phyloP scores from a whole-genome alignment of 208 protist species.

The Borovskyia barvae region DNA sequence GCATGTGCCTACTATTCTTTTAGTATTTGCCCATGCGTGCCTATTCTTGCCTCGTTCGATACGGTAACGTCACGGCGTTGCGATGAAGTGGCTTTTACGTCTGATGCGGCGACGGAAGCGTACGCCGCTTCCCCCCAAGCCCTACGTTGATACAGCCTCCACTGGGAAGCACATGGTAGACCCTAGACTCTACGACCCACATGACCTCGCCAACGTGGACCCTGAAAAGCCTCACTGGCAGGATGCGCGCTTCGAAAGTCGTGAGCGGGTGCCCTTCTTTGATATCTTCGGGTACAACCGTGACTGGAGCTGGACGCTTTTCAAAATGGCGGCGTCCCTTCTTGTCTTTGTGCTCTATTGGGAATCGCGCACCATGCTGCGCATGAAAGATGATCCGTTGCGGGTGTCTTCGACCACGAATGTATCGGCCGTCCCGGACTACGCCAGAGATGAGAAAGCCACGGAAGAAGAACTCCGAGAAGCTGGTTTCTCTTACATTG shows the following conservation, averaged over 20 bases:
- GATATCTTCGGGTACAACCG: conserved; percentile 88
- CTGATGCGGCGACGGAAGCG: conserved; percentile 32
- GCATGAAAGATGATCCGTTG: conserved; percentile 53
- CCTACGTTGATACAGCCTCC: conserved; percentile 79
- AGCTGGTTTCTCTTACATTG: conserved; percentile 78
- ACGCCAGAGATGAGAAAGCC: conserved; percentile 71
- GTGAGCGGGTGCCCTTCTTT: conserved; percentile 78
- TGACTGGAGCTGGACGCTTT: conserved; percentile 89
- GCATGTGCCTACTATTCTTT: neutral
- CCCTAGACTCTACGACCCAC: conserved; percentile 52
- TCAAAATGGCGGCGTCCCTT: conserved; percentile 59
- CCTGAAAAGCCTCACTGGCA: conserved; percentile 90
- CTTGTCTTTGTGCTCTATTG: conserved; percentile 66
- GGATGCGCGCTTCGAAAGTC: conserved; percentile 76
- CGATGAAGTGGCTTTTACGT: conserved; percentile 72
- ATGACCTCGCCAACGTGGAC: conserved; percentile 73
- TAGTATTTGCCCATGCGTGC: neutral
- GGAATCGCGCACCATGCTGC: conserved; percentile 58
- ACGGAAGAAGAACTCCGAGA: conserved; percentile 79
- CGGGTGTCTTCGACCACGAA: conserved; percentile 61
- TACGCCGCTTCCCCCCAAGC: conserved; percentile 86
- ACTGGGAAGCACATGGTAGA: conserved; percentile 69
- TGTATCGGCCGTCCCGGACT: conserved; percentile 68
- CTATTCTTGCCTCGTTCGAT: no score
- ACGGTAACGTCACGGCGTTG: no score